These are phyloP conservation scores for Angomonas ambiguus DNA, from an alignment of 208 protist genomes.

Conservation along the genomic window DNA sequence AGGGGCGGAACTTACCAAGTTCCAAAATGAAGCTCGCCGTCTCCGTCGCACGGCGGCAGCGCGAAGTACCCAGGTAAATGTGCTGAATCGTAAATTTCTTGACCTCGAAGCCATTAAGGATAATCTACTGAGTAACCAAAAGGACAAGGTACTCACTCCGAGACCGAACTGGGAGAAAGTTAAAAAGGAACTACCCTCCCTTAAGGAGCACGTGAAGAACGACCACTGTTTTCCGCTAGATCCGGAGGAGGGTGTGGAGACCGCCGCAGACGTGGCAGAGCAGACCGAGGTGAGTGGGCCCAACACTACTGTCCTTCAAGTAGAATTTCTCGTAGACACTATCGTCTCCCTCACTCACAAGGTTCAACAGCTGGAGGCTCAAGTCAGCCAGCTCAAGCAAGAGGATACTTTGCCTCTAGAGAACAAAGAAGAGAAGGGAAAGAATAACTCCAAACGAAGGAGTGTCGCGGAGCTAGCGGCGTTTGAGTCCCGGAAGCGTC, in stretches of 20 bases:
- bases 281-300: slow-evolving; percentile 33
- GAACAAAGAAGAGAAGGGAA: too few relatives aligned
- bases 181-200: slow-evolving; percentile 31
- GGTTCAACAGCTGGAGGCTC: slow-evolving; percentile 16
- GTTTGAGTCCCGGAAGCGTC: slow-evolving; percentile 23
- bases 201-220: slow-evolving; percentile 27
- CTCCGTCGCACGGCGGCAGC: slow-evolving; percentile 73
- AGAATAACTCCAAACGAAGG: too few relatives aligned
- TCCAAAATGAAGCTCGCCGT: slow-evolving; percentile 41
- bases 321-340: slow-evolving; percentile 69
- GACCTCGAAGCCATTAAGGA: slow-evolving; percentile 38
- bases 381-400: too few relatives aligned
- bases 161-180: slow-evolving; percentile 61
- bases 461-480: too few relatives aligned
- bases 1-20: slow-evolving; percentile 39
- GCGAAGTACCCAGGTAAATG: slow-evolving; percentile 73
- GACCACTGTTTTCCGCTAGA: slow-evolving; percentile 19
- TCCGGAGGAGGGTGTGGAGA: not conserved
- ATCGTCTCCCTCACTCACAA: slow-evolving; percentile 30
- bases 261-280: slow-evolving; percentile 6
- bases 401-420: too few relatives aligned
- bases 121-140: slow-evolving; percentile 14
- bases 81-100: slow-evolving; percentile 53
- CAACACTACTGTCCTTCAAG: slow-evolving; percentile 46
- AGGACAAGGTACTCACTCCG: slow-evolving; percentile 45